Evolutionary conservation across 768 basidiomycete species (phyloP).

Genomic region (Filobasidium floriforme): DNA sequence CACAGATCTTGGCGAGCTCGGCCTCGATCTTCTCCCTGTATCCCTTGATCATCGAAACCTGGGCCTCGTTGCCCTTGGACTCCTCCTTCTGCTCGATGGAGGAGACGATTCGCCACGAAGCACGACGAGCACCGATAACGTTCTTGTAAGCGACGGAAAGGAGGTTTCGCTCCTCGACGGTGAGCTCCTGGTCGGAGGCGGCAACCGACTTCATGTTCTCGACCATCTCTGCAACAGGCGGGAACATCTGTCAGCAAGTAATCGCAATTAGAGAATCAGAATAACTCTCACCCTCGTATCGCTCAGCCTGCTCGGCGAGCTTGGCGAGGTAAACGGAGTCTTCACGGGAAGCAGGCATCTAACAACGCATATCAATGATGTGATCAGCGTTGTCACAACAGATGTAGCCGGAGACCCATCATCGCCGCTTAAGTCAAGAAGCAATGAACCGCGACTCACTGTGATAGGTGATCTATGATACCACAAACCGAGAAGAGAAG

Average conservation of each 20-base stretch:
- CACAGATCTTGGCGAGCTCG: slow-evolving; percentile 95
- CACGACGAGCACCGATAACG: slow-evolving; percentile 94
- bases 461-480: too few relatives aligned
- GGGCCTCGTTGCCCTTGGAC: slow-evolving; percentile 91
- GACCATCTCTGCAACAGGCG: slow-evolving; percentile 65
- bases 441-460: too few relatives aligned
- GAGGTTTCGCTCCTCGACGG: slow-evolving; percentile 96
- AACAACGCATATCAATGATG: background rate
- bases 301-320: slow-evolving; percentile 99
- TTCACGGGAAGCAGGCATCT: slow-evolving; percentile 66
- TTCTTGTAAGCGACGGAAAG: slow-evolving; percentile 99
- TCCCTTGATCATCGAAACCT: slow-evolving; percentile 93
- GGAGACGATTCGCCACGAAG: slow-evolving; percentile 95
- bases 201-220: slow-evolving; percentile 99
- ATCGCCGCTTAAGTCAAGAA: too few relatives aligned
- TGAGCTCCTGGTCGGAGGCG: slow-evolving; percentile 94
- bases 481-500: too few relatives aligned
- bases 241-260: slow-evolving; percentile 33
- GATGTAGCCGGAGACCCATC: too few relatives aligned
- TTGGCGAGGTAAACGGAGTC: slow-evolving; percentile 99
- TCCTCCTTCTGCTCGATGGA: slow-evolving; percentile 99
- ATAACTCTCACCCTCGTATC: slow-evolving; percentile 70
- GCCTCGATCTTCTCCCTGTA: slow-evolving; percentile 97
- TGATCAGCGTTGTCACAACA: background rate
- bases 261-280: background rate